Evolutionary conservation across 176 grass and related monocot species (phyloP).

Genomic region (Lolium perenne): DNA sequence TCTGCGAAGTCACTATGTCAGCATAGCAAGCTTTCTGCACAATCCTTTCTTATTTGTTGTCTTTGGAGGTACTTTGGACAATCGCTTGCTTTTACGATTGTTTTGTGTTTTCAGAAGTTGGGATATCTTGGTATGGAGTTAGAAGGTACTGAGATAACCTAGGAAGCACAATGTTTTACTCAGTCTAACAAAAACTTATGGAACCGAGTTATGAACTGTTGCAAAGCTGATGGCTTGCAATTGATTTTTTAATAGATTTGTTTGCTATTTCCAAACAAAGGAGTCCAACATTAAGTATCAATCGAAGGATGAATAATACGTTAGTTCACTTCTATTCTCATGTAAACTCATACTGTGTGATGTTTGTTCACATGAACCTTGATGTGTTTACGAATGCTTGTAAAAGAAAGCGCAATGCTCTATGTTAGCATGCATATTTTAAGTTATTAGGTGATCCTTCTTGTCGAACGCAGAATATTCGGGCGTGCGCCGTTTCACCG

Average conservation of each 20-base stretch:
- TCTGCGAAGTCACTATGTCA: not conserved
- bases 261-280: not conserved
- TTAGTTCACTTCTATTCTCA: not conserved
- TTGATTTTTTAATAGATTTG: not conserved
- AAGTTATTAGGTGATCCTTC: not conserved
- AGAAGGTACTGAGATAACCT: not conserved
- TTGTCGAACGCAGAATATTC: not conserved
- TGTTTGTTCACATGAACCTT: conserved; percentile 7
- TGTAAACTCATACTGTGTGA: not conserved
- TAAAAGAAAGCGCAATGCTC: not conserved
- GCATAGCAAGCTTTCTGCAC: not conserved
- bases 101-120: not conserved
- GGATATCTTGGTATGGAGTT: not conserved
- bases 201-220: not conserved
- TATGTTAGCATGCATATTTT: not conserved
- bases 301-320: not conserved
- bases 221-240: not conserved
- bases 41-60: not conserved
- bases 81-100: conserved; percentile 22
- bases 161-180: not conserved
- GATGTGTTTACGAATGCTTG: not conserved
- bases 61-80: not conserved
- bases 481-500: not conserved
- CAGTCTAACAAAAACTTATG: not conserved
- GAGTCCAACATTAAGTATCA: not conserved